Evolutionary conservation across 148 eudicot genomes (phyloP).

Genomic region (Camellia lanceoleosa): DNA sequence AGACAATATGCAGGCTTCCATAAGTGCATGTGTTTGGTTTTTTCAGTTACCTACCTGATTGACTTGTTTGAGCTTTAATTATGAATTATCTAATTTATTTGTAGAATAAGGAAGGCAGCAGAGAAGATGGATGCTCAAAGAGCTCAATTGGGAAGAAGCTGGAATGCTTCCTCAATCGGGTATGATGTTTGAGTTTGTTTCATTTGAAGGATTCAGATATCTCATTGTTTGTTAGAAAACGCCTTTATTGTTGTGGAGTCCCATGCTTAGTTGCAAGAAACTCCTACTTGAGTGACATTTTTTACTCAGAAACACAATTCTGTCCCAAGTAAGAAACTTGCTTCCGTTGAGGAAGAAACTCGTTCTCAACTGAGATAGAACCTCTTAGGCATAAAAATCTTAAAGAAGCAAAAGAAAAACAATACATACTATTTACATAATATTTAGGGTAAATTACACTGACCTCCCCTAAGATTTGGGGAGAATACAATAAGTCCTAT

Average conservation of each 20-base stretch:
- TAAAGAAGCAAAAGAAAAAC: too few relatives aligned
- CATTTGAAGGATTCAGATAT: neutral
- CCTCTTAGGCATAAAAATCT: too few relatives aligned
- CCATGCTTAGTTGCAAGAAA: neutral
- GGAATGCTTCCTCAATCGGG: constrained; percentile 47
- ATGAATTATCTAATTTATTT: constrained; percentile 8
- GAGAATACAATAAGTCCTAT: too few relatives aligned
- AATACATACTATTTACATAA: too few relatives aligned
- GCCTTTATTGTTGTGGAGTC: neutral
- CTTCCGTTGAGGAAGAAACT: too few relatives aligned
- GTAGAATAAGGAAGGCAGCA: constrained; percentile 45
- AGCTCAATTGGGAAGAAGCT: constrained; percentile 47
- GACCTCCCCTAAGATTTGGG: too few relatives aligned
- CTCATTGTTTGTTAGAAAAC: neutral
- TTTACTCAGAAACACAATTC: too few relatives aligned
- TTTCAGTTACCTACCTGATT: neutral
- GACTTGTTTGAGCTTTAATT: neutral
- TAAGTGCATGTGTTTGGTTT: neutral
- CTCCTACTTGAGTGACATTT: too few relatives aligned
- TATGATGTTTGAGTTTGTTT: constrained; percentile 22
- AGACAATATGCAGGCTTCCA: neutral
- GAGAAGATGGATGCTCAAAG: constrained; percentile 44
- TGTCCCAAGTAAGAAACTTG: too few relatives aligned
- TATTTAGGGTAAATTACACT: too few relatives aligned
- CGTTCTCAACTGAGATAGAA: too few relatives aligned